Evolutionary conservation across 164 flowering plant genomes (phyloP).

Genomic region (Tetrastigma voinierianum): DNA sequence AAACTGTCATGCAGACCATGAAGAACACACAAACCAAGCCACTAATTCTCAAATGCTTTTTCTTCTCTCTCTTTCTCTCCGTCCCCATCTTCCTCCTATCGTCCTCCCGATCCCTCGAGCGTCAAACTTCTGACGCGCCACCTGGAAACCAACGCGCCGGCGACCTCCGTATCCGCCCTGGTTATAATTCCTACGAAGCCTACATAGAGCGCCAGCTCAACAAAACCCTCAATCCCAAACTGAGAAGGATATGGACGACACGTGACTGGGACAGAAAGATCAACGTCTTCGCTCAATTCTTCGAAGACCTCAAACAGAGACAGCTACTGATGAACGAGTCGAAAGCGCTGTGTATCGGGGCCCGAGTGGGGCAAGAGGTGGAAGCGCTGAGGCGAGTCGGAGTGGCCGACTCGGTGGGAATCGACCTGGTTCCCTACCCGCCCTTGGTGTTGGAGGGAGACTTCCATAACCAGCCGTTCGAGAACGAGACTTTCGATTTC

Average conservation of each 20-base stretch:
- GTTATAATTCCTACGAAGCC: constrained; percentile 59
- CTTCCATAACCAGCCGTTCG: constrained; percentile 80
- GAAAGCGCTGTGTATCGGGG: constrained; percentile 71
- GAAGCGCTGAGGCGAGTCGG: constrained; percentile 66
- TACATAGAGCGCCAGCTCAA: constrained; percentile 71
- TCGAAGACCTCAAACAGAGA: constrained; percentile 33
- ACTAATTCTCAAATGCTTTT: constrained; percentile 30
- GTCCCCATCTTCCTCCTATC: constrained; percentile 30
- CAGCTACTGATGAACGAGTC: constrained; percentile 48
- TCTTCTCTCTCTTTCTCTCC: constrained; percentile 36
- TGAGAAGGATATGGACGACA: constrained; percentile 67
- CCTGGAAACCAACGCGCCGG: constrained; percentile 6
- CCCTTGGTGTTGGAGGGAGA: constrained; percentile 77
- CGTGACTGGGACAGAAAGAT: constrained; percentile 87
- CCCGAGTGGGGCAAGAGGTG: constrained; percentile 87
- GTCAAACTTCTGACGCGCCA: constrained; percentile 12
- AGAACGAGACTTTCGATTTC: constrained; percentile 65
- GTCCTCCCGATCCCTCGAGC: constrained; percentile 14
- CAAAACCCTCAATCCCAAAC: constrained; percentile 82
- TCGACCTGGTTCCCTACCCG: constrained; percentile 83
- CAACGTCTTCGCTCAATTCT: constrained; percentile 58
- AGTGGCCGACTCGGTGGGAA: constrained; percentile 65
- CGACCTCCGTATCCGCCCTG: constrained; percentile 66
- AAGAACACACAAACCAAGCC: constrained; percentile 26
- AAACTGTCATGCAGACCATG: constrained; percentile 7